A percentile compares a stretch with the other conserved stretches of the same genome.
Evolutionary conservation across 306 rosid species (phyloP).

Genomic region (Cucurbita maxima): DNA sequence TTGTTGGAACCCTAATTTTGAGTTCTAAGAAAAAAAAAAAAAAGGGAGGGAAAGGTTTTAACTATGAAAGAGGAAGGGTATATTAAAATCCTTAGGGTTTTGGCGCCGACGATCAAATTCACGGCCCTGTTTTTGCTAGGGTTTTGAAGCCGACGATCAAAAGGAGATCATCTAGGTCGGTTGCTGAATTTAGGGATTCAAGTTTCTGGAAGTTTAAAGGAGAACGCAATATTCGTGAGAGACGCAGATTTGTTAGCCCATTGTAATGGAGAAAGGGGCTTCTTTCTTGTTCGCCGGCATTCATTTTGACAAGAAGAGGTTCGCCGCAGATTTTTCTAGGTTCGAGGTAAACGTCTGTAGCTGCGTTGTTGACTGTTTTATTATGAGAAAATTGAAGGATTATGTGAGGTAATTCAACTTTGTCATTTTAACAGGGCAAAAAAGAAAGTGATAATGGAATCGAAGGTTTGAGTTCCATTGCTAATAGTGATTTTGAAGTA

Average conservation of each 20-base stretch:
- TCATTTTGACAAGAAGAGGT: slow-evolving; percentile 54
- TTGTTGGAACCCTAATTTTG: not conserved
- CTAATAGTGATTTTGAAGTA: slow-evolving; percentile 17
- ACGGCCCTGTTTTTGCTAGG: not conserved
- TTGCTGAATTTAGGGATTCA: not conserved
- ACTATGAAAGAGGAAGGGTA: not conserved
- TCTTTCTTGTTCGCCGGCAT: slow-evolving; percentile 74
- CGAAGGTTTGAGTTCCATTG: slow-evolving; percentile 20
- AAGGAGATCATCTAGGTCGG: not conserved
- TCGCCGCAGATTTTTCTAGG: slow-evolving; percentile 51
- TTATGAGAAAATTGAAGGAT: not conserved
- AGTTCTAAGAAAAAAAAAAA: not conserved
- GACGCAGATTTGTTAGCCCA: not conserved
- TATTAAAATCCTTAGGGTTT: not conserved
- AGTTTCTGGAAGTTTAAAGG: not conserved
- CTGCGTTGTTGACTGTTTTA: not conserved
- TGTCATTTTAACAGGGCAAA: slow-evolving; percentile 20
- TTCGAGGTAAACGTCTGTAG: slow-evolving; percentile 37
- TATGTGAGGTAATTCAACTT: not conserved
- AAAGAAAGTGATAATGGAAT: slow-evolving; percentile 18
- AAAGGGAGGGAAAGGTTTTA: not conserved
- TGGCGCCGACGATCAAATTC: not conserved
- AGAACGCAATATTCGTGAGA: not conserved
- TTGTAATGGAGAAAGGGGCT: slow-evolving; percentile 41
- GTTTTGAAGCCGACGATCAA: not conserved